A percentile compares a stretch with the other conserved stretches of the same genome.
These are phyloP conservation scores for Penicillium sp. DNA, from an alignment of 2,329 filamentous ascomycete genomes.

Conservation along the genomic window DNA sequence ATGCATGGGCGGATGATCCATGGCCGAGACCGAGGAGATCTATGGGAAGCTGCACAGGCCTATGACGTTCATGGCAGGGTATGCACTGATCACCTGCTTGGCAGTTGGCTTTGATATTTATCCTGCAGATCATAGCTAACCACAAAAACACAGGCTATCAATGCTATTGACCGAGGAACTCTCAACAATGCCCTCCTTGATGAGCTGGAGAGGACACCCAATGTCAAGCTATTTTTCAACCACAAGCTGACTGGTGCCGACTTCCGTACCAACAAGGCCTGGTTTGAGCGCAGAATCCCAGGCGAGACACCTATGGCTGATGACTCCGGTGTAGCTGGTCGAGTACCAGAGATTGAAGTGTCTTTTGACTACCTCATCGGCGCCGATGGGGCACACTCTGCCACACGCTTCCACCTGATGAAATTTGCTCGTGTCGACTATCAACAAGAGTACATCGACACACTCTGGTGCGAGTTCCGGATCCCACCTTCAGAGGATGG, in stretches of 20 bases:
- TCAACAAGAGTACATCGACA: constrained; percentile 91
- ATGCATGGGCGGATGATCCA: constrained; percentile 99
- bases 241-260: constrained; percentile 91
- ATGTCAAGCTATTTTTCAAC: constrained; percentile 89
- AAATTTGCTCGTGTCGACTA: constrained; percentile 91
- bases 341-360: constrained; percentile 73
- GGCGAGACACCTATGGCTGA: constrained; percentile 32
- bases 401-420: constrained; percentile 91
- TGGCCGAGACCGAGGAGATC: constrained; percentile 61
- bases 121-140: constrained; percentile 6
- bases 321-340: constrained; percentile 38
- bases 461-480: constrained; percentile 93
- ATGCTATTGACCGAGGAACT: constrained; percentile 78
- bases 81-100: constrained; percentile 32
- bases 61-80: constrained; percentile 89
- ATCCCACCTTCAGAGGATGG: constrained; percentile 59
- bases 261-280: constrained; percentile 74
- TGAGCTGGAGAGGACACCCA: constrained; percentile 76
- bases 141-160: constrained; percentile 63
- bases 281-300: constrained; percentile 67
- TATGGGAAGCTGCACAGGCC: constrained; percentile 77
- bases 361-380: constrained; percentile 92
- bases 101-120: constrained; percentile 7
- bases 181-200: constrained; percentile 84
- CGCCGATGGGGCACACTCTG: constrained; percentile 91